Evolutionary conservation across 140 eudicot genomes (phyloP), one percentile per base, ranked within the genome.

Genomic region (Eryngium alpinum): DNA sequence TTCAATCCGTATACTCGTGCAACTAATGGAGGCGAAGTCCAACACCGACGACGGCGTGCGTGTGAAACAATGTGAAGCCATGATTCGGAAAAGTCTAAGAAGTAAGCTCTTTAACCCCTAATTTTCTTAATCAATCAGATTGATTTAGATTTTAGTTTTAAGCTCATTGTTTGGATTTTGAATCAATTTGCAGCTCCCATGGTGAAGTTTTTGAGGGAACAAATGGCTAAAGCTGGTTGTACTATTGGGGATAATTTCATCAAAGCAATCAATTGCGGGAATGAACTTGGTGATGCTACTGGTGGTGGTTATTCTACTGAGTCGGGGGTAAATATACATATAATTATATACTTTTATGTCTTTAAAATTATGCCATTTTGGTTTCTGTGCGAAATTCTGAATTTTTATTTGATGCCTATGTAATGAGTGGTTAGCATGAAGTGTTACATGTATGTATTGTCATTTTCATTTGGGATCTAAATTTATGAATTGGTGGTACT

Each of bases 221-320:
- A 93, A 65, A 72, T 93, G 93, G 93, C 87, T 87, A 93, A 96
- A 88, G 77, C 91, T 24, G 98, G 99, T 46, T 96, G 98, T 80
- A 29, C 56, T 31, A 83, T 93, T 27, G 85, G 88, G 4, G 80
- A 84, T 60, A 90, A 91, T 77, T 96, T 96, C 85, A 84, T 96
- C 63, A 91, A 82, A 81, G 96, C 97, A 10, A 80, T 84, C 46
- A 72, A 89, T 65, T 96, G 99, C 79, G 67, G 34, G 75, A 38
- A 38, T 38, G 5, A 72, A 43, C 75, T 75, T 78, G 81, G 60
- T 28, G 46, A 38, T 38, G 46, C 46, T 38, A 7, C 46, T 76
- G 66, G 46, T 46, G 97, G 99, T 69, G 97, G 98, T 28, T 96
- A 93, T 87, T 72, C 46, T 75, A 88, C 82, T 7, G 98, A 94